Base-by-base conservation (phyloP, 208 protist genomes). In the Leishmania arabica region DNA sequence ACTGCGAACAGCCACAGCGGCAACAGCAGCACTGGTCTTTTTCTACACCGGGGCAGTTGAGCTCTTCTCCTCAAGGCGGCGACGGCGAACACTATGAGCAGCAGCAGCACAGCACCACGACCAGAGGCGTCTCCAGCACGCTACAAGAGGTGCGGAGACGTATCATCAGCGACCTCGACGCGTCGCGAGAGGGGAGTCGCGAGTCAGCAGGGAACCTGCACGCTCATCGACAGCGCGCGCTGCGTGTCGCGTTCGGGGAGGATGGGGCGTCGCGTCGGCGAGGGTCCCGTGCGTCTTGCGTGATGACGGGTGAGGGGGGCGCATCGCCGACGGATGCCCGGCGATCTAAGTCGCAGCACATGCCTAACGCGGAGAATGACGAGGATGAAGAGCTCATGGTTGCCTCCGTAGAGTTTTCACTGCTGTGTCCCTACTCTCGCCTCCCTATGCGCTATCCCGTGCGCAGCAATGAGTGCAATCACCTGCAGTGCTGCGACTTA, bases 401-500 rank as follows among this genome's bases (percentile, higher is more conserved):
- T 19, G 93, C 95, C 37, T 92, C 95, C 13, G 93, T 97, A 17
- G 93, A 98, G 86, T 93, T 98, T 74, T 95, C 93, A 3, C 80
- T 98, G 15, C 71, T 91, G 53, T 98, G 95, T 79, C 93, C 95
- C 0, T 98, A 96, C 86, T 96, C 95, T 31, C 91, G 89, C 17
- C 81, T 92, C 45, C 86, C 88, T 15, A 92, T 98, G 56, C 64
- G 47, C 58, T 70, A 86, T 34, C 95, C 93, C 9, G 93, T 97
- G 64, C 89, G 95, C 54, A 95, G 95, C 86, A 75, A 74, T 42
- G 83, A 91, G 47, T 98, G 95, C 84, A 86, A 81, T 58, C 95
- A 98, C 77, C 79, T 98, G 47, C 95, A 98, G 81, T 98, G 95
- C 90, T 98, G 95, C 81, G 95, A 98, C 79, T 77, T 98, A 56